A percentile compares a stretch with the other conserved stretches of the same genome.
phyloP scores from a whole-genome alignment of 805 yeast genomes.

The Cyberlindnera xishuangbannaensis region DNA sequence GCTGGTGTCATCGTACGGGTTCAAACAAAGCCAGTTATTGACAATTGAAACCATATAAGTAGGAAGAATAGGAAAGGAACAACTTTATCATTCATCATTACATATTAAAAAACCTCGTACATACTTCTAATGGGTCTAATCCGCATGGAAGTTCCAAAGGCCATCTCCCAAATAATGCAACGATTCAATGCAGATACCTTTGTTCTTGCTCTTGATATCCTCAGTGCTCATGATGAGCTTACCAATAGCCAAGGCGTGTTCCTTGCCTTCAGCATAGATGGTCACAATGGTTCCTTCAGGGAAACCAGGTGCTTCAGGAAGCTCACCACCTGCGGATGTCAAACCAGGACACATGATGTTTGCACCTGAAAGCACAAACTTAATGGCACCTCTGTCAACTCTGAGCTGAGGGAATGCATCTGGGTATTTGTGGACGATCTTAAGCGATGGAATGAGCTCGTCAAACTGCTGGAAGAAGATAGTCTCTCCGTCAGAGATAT shows the following conservation, averaged over 20 bases:
- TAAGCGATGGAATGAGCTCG: conserved; percentile 69
- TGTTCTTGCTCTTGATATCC: conserved; percentile 75
- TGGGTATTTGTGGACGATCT: conserved; percentile 76
- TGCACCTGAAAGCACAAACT: conserved; percentile 92
- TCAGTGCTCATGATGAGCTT: conserved; percentile 80
- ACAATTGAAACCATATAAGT: conserved; percentile 6
- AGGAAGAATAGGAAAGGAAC: too few relatives aligned
- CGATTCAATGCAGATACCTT: conserved; percentile 86
- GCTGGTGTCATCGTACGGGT: conserved; percentile 19
- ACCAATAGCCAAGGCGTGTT: conserved; percentile 88
- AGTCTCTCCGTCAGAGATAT: conserved; percentile 66
- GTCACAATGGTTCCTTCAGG: conserved; percentile 69
- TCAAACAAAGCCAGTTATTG: conserved; percentile 16
- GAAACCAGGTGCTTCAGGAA: conserved; percentile 68
- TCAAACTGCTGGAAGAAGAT: conserved; percentile 78
- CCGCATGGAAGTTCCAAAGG: conserved; percentile 60
- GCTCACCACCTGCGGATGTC: conserved; percentile 75
- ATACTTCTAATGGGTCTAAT: conserved; percentile 22
- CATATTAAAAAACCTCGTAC: too few relatives aligned
- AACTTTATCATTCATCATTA: too few relatives aligned
- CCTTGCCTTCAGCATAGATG: conserved; percentile 90
- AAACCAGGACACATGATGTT: conserved; percentile 96
- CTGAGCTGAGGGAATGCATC: conserved; percentile 77
- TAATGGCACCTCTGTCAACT: conserved; percentile 95
- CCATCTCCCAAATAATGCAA: conserved; percentile 87